These are phyloP conservation scores for Colletotrichum chrysophilum DNA, from an alignment of 2,329 filamentous ascomycete genomes.

Conservation along the genomic window DNA sequence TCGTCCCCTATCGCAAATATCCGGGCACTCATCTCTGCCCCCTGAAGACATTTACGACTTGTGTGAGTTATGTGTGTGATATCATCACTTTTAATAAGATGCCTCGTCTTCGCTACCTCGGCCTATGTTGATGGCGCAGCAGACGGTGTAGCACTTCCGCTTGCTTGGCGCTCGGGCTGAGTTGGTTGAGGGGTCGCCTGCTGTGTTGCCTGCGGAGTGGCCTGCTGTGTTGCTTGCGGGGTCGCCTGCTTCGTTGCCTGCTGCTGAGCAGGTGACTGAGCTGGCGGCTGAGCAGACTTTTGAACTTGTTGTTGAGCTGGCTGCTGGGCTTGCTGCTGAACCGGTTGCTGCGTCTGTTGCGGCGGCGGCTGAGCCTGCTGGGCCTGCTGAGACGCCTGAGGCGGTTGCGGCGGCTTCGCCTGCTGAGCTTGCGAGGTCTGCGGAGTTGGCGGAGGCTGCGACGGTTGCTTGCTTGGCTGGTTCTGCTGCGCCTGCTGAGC, in stretches of 20 bases:
- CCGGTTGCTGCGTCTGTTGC: slow-evolving; percentile 31
- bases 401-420: slow-evolving; percentile 24
- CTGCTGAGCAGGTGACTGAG: slow-evolving; percentile 5
- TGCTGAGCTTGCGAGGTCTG: slow-evolving; percentile 25
- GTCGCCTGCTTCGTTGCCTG: slow-evolving; percentile 34
- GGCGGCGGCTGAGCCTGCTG: slow-evolving; percentile 28
- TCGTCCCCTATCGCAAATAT: background rate
- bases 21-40: background rate
- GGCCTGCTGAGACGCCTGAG: slow-evolving; percentile 29
- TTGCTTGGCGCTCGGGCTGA: slow-evolving; percentile 35
- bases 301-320: slow-evolving; percentile 29
- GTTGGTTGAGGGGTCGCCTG: slow-evolving; percentile 21
- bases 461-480: slow-evolving; percentile 31
- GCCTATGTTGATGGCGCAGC: slow-evolving; percentile 8
- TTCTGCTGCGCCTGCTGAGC: slow-evolving; percentile 21
- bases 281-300: slow-evolving; percentile 30
- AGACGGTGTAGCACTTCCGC: slow-evolving; percentile 45
- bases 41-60: background rate
- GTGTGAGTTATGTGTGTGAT: background rate
- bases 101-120: background rate
- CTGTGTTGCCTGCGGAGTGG: slow-evolving; percentile 24
- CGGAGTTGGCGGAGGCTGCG: slow-evolving; percentile 23
- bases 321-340: slow-evolving; percentile 33
- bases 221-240: slow-evolving; percentile 12
- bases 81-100: background rate